These are phyloP conservation scores for Boeremia exigua DNA, from an alignment of 2,329 filamentous ascomycete genomes.

Conservation along the genomic window DNA sequence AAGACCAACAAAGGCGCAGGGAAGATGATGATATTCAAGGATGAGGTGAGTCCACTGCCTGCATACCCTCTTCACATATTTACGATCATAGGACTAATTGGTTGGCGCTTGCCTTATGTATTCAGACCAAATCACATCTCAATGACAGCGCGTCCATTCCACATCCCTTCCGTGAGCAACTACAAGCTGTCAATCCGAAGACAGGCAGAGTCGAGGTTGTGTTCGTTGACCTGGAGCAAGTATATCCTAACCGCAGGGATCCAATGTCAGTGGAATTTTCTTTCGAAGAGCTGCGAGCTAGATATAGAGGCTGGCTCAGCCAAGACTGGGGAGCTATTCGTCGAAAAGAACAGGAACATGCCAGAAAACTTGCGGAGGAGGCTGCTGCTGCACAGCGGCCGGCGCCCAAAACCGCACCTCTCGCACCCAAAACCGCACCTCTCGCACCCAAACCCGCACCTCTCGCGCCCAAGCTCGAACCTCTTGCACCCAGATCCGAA, in stretches of 20 bases:
- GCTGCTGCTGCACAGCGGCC: slow-evolving; percentile 17
- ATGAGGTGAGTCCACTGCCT: slow-evolving; percentile 75
- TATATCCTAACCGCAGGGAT: slow-evolving; percentile 80
- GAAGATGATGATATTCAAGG: slow-evolving; percentile 94
- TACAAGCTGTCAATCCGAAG: slow-evolving; percentile 81
- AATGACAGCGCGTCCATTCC: slow-evolving; percentile 50
- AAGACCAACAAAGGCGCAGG: slow-evolving; percentile 77
- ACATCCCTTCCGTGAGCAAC: slow-evolving; percentile 75
- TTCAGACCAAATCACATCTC: slow-evolving; percentile 53
- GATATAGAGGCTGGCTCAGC: slow-evolving; percentile 70
- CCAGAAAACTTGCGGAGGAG: slow-evolving; percentile 35
- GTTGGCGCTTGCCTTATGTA: slow-evolving; percentile 59
- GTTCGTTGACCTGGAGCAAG: slow-evolving; percentile 81
- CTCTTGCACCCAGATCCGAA: slow-evolving; percentile 1
- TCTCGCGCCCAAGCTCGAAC: slow-evolving; percentile 21
- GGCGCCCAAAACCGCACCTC: slow-evolving; percentile 15
- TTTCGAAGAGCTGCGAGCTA: slow-evolving; percentile 90
- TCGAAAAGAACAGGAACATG: slow-evolving; percentile 32
- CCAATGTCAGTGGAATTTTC: slow-evolving; percentile 74
- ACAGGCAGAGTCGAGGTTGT: slow-evolving; percentile 86
- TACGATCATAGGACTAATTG: slow-evolving; percentile 83
- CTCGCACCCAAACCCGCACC: slow-evolving; percentile 21
- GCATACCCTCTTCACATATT: slow-evolving; percentile 48
- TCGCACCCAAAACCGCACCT: slow-evolving; percentile 8
- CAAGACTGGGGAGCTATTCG: slow-evolving; percentile 58